Conservation (phyloP, 176 grass and related monocot genomes). For the Luzula sylvatica region DNA sequence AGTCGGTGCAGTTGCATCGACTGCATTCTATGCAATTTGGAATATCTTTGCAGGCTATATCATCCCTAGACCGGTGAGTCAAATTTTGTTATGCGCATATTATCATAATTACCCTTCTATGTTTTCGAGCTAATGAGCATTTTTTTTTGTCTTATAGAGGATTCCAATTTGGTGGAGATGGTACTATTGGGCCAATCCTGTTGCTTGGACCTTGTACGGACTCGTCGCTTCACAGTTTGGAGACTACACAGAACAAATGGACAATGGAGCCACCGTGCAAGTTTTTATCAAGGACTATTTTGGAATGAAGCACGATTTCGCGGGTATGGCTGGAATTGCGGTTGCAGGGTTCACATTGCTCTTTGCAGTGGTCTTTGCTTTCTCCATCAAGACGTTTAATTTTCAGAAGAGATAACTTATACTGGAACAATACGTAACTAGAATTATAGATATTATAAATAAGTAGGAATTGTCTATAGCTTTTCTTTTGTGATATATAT, state of each 20-base stretch:
- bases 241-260: conserved; percentile 9
- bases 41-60: conserved; percentile 91
- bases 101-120: too few species aligned
- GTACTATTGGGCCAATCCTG: conserved; percentile 29
- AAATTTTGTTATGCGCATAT: too few species aligned
- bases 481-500: too few species aligned
- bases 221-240: conserved; percentile 21
- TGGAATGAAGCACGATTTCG: conserved; percentile 14
- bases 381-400: conserved; percentile 15
- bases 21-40: conserved; percentile 83
- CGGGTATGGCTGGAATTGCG: conserved; percentile 4
- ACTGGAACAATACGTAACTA: too few species aligned
- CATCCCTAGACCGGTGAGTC: conserved; percentile 74
- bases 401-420: conserved; percentile 33
- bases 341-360: conserved; percentile 13
- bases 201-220: conserved; percentile 23
- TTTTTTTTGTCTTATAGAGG: too few species aligned
- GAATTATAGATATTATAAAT: too few species aligned
- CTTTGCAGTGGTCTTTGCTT: conserved; percentile 23
- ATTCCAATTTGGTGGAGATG: conserved; percentile 27
- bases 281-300: conserved; percentile 17
- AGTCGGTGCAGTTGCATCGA: conserved; percentile 75
- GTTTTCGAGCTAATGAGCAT: too few species aligned
- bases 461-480: too few species aligned
- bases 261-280: conserved; percentile 9